These are phyloP conservation scores for Magnaporthales sp. DNA, from an alignment of 2,329 filamentous ascomycete genomes.

Conservation along the genomic window DNA sequence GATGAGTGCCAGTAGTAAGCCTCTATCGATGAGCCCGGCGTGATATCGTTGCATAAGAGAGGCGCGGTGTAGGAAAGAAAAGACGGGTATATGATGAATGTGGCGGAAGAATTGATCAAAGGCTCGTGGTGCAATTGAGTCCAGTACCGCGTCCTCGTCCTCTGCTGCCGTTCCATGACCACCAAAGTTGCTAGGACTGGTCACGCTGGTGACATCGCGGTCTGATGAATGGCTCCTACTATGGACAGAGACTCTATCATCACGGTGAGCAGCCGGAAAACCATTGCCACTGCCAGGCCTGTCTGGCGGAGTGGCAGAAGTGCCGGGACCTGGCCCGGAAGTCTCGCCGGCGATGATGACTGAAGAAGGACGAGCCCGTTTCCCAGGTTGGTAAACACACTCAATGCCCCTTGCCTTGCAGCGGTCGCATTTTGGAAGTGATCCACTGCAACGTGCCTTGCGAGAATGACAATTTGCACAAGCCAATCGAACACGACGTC, in stretches of 20 bases:
- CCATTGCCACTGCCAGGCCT: background rate
- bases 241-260: conserved; percentile 2
- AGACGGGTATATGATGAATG: conserved; percentile 50
- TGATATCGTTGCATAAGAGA: conserved; percentile 52
- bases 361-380: conserved; percentile 21
- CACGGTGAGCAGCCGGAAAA: background rate
- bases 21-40: conserved; percentile 44
- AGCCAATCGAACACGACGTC: conserved; percentile 46
- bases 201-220: conserved; percentile 15
- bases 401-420: conserved; percentile 44
- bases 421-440: conserved; percentile 44
- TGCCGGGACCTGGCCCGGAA: conserved; percentile 14
- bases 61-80: conserved; percentile 49
- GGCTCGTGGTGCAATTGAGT: conserved; percentile 40
- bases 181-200: conserved; percentile 10
- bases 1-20: conserved; percentile 43
- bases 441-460: conserved; percentile 51
- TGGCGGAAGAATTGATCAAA: conserved; percentile 51
- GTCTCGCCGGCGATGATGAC: conserved; percentile 8
- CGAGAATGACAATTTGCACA: conserved; percentile 49
- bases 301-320: conserved; percentile 1
- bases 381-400: conserved; percentile 44
- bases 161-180: conserved; percentile 11
- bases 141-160: conserved; percentile 31
- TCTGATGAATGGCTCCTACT: conserved; percentile 6